Evolutionary conservation across 768 basidiomycete species (phyloP).

Genomic region (Suillus decipiens): DNA sequence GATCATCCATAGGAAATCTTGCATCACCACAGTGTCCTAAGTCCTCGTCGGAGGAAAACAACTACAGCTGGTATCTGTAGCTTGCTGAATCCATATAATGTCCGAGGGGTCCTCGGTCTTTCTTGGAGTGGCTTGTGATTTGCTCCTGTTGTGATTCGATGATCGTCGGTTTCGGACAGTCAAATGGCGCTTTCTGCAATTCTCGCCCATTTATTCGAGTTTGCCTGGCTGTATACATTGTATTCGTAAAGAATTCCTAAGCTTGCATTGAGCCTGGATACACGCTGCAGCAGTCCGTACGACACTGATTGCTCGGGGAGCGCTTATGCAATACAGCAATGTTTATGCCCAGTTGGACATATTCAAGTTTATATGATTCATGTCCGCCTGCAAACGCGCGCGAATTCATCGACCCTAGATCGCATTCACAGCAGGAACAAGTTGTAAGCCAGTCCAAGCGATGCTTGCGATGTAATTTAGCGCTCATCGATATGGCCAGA

Average conservation of each 20-base stretch:
- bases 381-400: not conserved
- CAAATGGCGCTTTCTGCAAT: not conserved
- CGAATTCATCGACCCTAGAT: not conserved
- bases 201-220: not conserved
- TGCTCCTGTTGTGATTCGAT: not conserved
- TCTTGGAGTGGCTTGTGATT: not conserved
- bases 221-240: not conserved
- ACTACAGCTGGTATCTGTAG: not conserved
- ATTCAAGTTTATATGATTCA: too few relatives aligned
- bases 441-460: not conserved
- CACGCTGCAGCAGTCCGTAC: not conserved
- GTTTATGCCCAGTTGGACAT: not conserved
- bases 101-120: too few relatives aligned
- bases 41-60: not conserved
- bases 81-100: not conserved
- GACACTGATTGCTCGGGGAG: not conserved
- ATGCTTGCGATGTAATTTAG: too few relatives aligned
- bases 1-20: not conserved
- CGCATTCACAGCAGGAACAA: not conserved
- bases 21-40: not conserved
- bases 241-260: not conserved
- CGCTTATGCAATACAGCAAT: constrained; percentile 1
- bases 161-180: too few relatives aligned
- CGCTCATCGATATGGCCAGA: too few relatives aligned
- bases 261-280: not conserved